Evolutionary conservation across 257 asterid species (phyloP).

Genomic region (Cordia subcordata): DNA sequence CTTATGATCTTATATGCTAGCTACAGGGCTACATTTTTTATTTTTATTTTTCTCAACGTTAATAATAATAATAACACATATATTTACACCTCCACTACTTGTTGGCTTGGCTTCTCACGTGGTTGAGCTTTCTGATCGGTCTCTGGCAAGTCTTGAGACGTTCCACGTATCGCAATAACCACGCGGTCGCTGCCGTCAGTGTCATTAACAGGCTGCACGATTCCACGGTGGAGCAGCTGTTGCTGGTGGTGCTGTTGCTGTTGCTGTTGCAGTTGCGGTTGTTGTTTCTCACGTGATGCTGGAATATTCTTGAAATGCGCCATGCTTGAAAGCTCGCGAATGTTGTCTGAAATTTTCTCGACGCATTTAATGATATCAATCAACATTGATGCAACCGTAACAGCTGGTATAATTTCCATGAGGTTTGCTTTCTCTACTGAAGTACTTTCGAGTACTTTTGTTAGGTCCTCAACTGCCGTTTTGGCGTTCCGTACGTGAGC

Average conservation of each 20-base stretch:
- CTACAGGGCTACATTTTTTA: too few relatives aligned
- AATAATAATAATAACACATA: too few relatives aligned
- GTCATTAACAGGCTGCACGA: slow-evolving; percentile 40
- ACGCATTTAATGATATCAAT: slow-evolving; percentile 39
- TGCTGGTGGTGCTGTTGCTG: slow-evolving; percentile 7
- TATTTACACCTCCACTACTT: not conserved
- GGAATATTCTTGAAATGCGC: slow-evolving; percentile 34
- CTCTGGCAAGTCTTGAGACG: slow-evolving; percentile 5
- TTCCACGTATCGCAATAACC: slow-evolving; percentile 19
- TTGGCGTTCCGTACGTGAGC: slow-evolving; percentile 21
- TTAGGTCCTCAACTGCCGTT: slow-evolving; percentile 36
- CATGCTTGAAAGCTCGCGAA: slow-evolving; percentile 35
- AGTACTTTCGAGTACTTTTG: slow-evolving; percentile 6
- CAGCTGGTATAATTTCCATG: slow-evolving; percentile 32
- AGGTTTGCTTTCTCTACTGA: slow-evolving; percentile 21
- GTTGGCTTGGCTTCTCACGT: not conserved
- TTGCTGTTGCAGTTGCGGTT: not conserved
- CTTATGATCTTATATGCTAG: too few relatives aligned
- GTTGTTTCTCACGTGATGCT: not conserved
- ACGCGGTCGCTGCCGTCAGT: slow-evolving; percentile 7
- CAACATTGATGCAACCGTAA: slow-evolving; percentile 46
- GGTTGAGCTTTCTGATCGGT: slow-evolving; percentile 6
- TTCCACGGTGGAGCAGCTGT: slow-evolving; percentile 49
- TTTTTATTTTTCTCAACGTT: too few relatives aligned
- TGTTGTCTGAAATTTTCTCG: slow-evolving; percentile 32